Evolutionary conservation across 352 stramenopile genomes (phyloP).

Genomic region (Phytopythium ostracodes): DNA sequence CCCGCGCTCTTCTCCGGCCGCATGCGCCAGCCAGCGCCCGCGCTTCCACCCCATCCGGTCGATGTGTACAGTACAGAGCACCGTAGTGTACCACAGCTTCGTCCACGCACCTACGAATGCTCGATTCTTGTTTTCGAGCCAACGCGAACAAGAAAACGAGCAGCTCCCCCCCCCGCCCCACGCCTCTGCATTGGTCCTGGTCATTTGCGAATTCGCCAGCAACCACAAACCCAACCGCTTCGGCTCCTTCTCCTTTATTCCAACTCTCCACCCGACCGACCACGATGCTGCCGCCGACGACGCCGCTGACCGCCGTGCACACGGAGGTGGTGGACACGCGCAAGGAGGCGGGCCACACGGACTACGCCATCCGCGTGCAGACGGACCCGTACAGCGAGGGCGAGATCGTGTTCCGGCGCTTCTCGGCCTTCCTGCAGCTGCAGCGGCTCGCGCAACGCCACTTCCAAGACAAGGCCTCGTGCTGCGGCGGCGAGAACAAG

Average conservation of each 20-base stretch:
- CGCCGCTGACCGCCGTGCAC: conserved; percentile 52
- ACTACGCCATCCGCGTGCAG: conserved; percentile 82
- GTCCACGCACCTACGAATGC: background rate
- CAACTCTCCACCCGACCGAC: background rate
- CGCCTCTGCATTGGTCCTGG: conserved; percentile 1
- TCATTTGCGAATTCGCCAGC: conserved; percentile 9
- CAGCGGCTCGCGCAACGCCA: conserved; percentile 67
- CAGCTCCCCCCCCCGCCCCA: background rate
- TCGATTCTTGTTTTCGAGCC: background rate
- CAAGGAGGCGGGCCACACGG: conserved; percentile 74
- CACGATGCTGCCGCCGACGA: conserved; percentile 30
- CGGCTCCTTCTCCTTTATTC: background rate
- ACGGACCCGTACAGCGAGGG: conserved; percentile 47
- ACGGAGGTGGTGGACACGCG: conserved; percentile 67
- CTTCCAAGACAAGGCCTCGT: conserved; percentile 56
- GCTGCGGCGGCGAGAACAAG: conserved; percentile 59
- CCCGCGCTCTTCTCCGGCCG: conserved; percentile 1
- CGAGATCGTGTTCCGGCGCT: conserved; percentile 78
- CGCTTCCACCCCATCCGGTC: background rate
- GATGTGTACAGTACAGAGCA: background rate
- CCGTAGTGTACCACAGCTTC: background rate
- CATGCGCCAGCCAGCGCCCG: conserved; percentile 3
- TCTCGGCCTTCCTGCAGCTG: conserved; percentile 83
- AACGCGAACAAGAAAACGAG: conserved; percentile 5
- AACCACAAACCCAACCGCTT: background rate